A percentile compares a stretch with the other conserved stretches of the same genome.
Evolutionary conservation across 176 grass and related monocot genomes (phyloP).

Genomic region (Lolium rigidum): DNA sequence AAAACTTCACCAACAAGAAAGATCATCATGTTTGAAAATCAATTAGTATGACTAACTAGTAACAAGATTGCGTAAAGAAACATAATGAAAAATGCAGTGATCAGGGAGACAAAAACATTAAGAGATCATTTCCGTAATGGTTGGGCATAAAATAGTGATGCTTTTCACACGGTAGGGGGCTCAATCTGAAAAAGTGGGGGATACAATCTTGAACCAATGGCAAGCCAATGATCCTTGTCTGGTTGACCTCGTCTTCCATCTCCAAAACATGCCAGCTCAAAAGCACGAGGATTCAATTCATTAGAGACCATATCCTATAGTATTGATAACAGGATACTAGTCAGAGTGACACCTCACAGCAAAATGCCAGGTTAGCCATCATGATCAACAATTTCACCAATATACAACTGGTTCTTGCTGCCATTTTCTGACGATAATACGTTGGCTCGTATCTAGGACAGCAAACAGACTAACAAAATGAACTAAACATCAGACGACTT

Average conservation of each 20-base stretch:
- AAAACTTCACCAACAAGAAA: background rate
- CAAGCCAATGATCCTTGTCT: conserved; percentile 43
- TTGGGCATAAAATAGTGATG: background rate
- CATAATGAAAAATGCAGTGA: background rate
- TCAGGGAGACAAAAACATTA: background rate
- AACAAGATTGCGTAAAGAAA: background rate
- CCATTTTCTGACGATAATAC: background rate
- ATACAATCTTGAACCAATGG: conserved; percentile 16
- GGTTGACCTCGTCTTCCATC: conserved; percentile 42
- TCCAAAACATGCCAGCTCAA: conserved; percentile 12
- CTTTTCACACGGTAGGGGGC: background rate
- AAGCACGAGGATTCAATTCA: background rate
- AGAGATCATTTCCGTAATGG: background rate
- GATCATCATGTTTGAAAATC: background rate
- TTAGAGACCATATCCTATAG: background rate
- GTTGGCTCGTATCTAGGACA: background rate
- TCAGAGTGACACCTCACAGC: background rate
- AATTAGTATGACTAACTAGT: background rate
- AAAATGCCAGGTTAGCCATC: background rate
- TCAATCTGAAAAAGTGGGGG: background rate
- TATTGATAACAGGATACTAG: too few relatives aligned
- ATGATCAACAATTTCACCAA: background rate
- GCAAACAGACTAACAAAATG: background rate
- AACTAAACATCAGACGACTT: background rate
- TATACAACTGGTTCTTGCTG: background rate